Evolutionary conservation across 2,329 filamentous ascomycete genomes (phyloP).

Genomic region (Fusarium circinatum): DNA sequence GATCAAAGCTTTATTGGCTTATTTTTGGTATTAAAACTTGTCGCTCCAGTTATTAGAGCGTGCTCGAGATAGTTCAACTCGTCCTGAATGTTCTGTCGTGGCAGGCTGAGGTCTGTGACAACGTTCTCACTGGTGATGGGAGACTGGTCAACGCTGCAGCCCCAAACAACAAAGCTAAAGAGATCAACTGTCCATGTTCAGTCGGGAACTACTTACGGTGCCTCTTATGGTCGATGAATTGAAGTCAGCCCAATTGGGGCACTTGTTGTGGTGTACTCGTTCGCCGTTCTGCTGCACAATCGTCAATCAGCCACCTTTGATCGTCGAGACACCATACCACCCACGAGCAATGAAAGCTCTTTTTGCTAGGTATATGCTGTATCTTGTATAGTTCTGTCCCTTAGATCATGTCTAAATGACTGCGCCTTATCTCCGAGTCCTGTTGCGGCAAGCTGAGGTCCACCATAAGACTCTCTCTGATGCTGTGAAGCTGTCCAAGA

Average conservation of each 20-base stretch:
- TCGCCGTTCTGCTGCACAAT: not conserved
- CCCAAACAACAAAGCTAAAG: no score
- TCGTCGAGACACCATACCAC: not conserved
- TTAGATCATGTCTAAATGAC: not conserved
- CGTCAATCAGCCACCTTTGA: not conserved
- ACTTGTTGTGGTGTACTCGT: not conserved
- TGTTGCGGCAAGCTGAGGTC: not conserved
- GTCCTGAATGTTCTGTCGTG: no score
- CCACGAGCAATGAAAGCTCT: not conserved
- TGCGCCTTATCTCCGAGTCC: not conserved
- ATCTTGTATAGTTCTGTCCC: no score
- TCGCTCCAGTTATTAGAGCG: fast-evolving
- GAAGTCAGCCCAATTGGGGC: not conserved
- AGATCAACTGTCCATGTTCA: not conserved
- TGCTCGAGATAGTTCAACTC: not conserved
- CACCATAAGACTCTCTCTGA: fast-evolving
- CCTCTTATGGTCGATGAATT: fast-evolving
- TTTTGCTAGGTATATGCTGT: no score
- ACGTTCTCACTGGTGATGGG: not conserved
- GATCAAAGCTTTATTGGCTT: no score
- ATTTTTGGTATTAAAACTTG: no score
- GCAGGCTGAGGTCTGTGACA: not conserved
- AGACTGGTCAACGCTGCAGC: not conserved
- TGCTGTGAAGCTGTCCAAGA: no score
- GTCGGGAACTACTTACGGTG: fast-evolving